Evolutionary conservation across 768 basidiomycete species (phyloP), one percentile per base, ranked within the genome.

Genomic region (Pleurotus platypus): DNA sequence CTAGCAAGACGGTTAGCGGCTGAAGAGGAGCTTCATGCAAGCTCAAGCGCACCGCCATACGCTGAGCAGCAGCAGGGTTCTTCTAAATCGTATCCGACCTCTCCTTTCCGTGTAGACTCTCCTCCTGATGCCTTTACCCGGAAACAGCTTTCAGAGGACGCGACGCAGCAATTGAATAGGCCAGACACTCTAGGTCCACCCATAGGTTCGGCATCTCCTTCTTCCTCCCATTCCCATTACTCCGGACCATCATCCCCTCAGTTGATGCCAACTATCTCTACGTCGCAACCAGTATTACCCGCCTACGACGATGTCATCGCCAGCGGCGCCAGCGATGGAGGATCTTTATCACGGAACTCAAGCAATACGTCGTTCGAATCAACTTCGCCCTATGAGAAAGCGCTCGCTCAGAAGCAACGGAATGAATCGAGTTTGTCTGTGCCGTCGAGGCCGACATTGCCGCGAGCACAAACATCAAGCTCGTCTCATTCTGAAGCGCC

Each of bases 61-160:
- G 46, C 13, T 9, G 30, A 11, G 11, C 30, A 35, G 30, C 30
- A 35, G 12, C 24, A 50, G 8, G 22, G 16, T 13, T 37, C 49
- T 18, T 50, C 49, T 37, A 8, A n/a, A 35, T 13, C 16, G 12
- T 16, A 46, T 26, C 8, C 54, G 27, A 26, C 24, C 11, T 37
- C 26, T 4, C 59, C 30, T 9, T 35, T 35, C 30, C 30, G 30
- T 35, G 30, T 35, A 11, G 30, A 35, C 11, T 35, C 30, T 35
- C 8, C 30, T 35, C 30, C 30, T 58, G 80, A 79, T 58, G 77
- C 72, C 0, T 68, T 77, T 46, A 77, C 79, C 39, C 74, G 76
- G 12, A 64, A 59, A 48, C 57, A 74, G 7, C 67, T 67, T 3
- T 7, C 30, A 13, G 55, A 45, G 11, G 55, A 56, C 20, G 43